Evolutionary conservation across 345 rosid species (phyloP).

Genomic region (Firmiana major): DNA sequence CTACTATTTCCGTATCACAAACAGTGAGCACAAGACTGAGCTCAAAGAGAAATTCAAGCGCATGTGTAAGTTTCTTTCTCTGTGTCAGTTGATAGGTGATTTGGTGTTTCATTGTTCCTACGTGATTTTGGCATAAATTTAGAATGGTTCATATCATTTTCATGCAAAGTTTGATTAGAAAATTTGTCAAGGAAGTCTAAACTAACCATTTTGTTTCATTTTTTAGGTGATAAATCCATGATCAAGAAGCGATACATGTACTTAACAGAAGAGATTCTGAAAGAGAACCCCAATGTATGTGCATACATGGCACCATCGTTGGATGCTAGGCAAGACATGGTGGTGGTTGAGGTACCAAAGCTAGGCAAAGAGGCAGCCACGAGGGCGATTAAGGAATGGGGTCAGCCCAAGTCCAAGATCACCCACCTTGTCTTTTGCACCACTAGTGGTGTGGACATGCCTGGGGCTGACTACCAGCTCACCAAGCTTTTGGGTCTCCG

Average conservation of each 20-base stretch:
- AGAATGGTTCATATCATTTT: too few relatives aligned
- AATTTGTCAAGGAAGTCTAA: too few relatives aligned
- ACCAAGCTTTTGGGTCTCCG: constrained; percentile 33
- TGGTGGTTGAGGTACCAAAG: constrained; percentile 23
- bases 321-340: constrained; percentile 26
- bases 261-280: constrained; percentile 20
- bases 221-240: constrained; percentile 36
- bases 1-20: constrained; percentile 31
- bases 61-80: constrained; percentile 37
- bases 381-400: constrained; percentile 18
- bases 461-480: constrained; percentile 36
- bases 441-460: constrained; percentile 26
- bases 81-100: too few relatives aligned
- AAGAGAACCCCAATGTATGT: not conserved
- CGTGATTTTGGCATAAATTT: too few relatives aligned
- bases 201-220: not conserved
- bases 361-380: constrained; percentile 33
- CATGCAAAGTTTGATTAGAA: too few relatives aligned
- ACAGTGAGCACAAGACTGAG: constrained; percentile 14
- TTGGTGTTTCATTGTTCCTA: too few relatives aligned
- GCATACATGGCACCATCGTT: constrained; percentile 24
- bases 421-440: constrained; percentile 33
- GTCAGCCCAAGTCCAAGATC: constrained; percentile 29
- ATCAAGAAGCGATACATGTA: constrained; percentile 28
- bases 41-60: constrained; percentile 38